These are phyloP conservation scores for Aureobasidium sp. DNA, from an alignment of 2,329 filamentous ascomycete species.

Conservation along the genomic window DNA sequence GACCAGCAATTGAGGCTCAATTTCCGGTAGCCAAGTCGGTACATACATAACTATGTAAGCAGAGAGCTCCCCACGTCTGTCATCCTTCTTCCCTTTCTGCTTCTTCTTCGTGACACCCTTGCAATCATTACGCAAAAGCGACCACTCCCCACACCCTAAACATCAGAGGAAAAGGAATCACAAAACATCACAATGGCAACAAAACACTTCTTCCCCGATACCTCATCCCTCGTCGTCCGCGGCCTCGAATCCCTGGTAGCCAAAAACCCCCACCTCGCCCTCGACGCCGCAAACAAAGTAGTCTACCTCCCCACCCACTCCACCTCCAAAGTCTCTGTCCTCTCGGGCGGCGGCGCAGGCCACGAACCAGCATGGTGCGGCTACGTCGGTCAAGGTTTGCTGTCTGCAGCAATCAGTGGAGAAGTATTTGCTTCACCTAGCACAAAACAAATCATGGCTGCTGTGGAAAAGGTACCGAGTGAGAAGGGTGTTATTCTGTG, in stretches of 20 bases:
- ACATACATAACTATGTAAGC: not conserved
- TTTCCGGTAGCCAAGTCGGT: not conserved
- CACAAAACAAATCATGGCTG: conserved; percentile 86
- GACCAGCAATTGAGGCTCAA: not conserved
- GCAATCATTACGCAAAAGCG: no score
- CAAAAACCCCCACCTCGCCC: conserved; percentile 84
- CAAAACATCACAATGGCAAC: no score
- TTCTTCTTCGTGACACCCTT: not conserved
- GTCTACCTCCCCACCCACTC: conserved; percentile 65
- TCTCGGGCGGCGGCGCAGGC: conserved; percentile 90
- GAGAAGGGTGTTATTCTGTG: conserved; percentile 85
- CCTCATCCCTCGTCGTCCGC: conserved; percentile 78
- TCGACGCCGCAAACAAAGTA: conserved; percentile 85
- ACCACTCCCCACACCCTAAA: no score
- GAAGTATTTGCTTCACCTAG: conserved; percentile 88
- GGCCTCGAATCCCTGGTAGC: conserved; percentile 82
- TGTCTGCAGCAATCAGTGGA: conserved; percentile 85
- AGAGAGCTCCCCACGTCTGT: no score
- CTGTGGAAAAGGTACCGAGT: no score
- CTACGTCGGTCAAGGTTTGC: conserved; percentile 84
- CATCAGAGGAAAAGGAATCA: no score
- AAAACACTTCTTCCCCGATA: conserved; percentile 95
- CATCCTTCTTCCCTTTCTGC: not conserved
- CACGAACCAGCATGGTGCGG: conserved; percentile 91
- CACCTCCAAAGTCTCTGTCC: conserved; percentile 74